Percentiles rank a stretch among this genome's conserved stretches.
Conservation (phyloP, 805 yeast species). For the Ogataea ramenticola region DNA sequence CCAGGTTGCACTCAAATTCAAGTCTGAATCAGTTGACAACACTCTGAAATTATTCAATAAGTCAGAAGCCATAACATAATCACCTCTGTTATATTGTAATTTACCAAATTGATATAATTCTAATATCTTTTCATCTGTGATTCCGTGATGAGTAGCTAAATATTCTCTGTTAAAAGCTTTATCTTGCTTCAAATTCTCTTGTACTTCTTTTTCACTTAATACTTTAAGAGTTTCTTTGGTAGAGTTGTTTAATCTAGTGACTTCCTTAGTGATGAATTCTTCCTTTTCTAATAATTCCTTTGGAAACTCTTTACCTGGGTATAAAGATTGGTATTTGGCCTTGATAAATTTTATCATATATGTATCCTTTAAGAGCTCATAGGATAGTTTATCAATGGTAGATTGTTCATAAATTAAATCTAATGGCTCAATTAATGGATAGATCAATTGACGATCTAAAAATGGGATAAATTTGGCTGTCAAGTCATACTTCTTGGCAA, state of each 20-base stretch:
- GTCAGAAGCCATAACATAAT: slow-evolving; percentile 53
- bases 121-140: slow-evolving; percentile 40
- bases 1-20: slow-evolving; percentile 55
- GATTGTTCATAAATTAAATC: slow-evolving; percentile 37
- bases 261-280: slow-evolving; percentile 30
- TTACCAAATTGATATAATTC: slow-evolving; percentile 53
- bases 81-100: slow-evolving; percentile 57
- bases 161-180: slow-evolving; percentile 44
- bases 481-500: slow-evolving; percentile 45
- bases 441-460: slow-evolving; percentile 54
- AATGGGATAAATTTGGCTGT: slow-evolving; percentile 48
- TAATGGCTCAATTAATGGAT: slow-evolving; percentile 43
- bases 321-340: slow-evolving; percentile 34
- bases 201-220: slow-evolving; percentile 42
- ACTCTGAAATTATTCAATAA: slow-evolving; percentile 49
- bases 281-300: slow-evolving; percentile 33
- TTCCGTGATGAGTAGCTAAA: slow-evolving; percentile 35
- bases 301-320: slow-evolving; percentile 34
- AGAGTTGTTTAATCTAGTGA: slow-evolving; percentile 30
- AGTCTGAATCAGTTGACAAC: slow-evolving; percentile 42
- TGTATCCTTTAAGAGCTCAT: slow-evolving; percentile 49
- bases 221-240: slow-evolving; percentile 40
- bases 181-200: slow-evolving; percentile 46
- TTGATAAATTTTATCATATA: slow-evolving; percentile 46
- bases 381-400: slow-evolving; percentile 39